Conservation (phyloP, 805 yeast genomes). For the Teunomyces stri region DNA sequence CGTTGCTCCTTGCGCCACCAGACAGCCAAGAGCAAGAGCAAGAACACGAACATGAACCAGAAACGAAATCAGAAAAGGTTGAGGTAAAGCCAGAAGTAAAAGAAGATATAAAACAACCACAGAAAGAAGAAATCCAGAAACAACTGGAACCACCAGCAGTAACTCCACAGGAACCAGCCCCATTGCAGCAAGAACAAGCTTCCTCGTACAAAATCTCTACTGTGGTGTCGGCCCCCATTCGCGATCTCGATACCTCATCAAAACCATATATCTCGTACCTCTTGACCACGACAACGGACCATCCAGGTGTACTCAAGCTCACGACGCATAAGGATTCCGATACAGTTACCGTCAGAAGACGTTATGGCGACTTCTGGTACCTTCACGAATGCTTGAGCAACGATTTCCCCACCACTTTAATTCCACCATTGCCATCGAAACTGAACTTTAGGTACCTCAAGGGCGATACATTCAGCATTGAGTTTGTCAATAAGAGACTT, state of each 20-base stretch:
- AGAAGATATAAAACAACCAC: background rate
- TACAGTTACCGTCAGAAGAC: constrained; percentile 51
- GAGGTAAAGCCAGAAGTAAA: background rate
- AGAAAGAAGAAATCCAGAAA: background rate
- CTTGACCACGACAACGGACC: constrained; percentile 60
- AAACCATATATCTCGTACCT: constrained; percentile 76
- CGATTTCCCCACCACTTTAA: constrained; percentile 80
- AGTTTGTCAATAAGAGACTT: constrained; percentile 80
- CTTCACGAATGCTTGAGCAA: constrained; percentile 69
- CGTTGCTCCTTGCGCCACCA: constrained; percentile 1
- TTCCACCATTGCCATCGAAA: constrained; percentile 94
- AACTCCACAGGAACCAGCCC: no score
- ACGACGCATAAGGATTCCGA: constrained; percentile 13
- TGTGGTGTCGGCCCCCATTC: constrained; percentile 58
- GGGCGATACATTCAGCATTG: constrained; percentile 86
- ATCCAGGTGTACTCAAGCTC: constrained; percentile 50
- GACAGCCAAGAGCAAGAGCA: background rate
- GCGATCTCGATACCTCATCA: constrained; percentile 66
- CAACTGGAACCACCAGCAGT: background rate
- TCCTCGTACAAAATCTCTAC: constrained; percentile 14
- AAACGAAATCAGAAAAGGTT: background rate
- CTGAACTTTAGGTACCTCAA: constrained; percentile 87
- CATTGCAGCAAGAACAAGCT: no score
- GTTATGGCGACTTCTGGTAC: constrained; percentile 85
- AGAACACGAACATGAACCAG: background rate